Evolutionary conservation across 352 stramenopile genomes (phyloP), one percentile per base, ranked within the genome.

Genomic region (Globisporangium splendens): DNA sequence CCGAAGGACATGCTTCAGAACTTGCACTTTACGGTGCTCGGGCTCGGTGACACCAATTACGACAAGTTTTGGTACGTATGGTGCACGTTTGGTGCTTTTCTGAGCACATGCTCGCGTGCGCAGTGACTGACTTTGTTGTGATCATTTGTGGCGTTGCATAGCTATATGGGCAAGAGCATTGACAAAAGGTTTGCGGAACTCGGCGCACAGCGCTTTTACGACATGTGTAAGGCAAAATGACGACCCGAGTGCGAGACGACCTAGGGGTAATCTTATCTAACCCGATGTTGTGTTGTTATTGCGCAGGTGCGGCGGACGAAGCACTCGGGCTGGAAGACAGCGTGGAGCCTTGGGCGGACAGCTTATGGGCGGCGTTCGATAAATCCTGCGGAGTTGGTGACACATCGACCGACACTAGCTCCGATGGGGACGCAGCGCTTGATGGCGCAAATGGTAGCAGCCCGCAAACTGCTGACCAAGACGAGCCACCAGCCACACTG

Each of bases 31-130:
- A 83, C 81, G 21, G 90, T 98, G 22, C 79, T 99, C 6, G 96
- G 69, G 8, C 73, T 99, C 7, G 96, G 96, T 22, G 96, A 99
- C 71, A 98, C 95, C 43, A 99, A 99, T 75, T 99, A 99, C 68
- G 92, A 98, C 78, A 86, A 97, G 68, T 98, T 98, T 59, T 98
- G 94, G 77, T 90, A 50, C 56, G 41, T 63, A 18, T 39, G 22
- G 1, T 46, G 21, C n/a, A 8, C 17, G 24, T 18, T 10, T 53
- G 8, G 35, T 52, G 12, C 7, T 4, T 35, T 35, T 35, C 28
- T 35, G 7, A 35, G 28, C 28, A 10, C 28, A 18, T 3, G 22
- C 0, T 35, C 51, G 24, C 47, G 24, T 53, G 11, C 46, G 15
- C 17, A 39, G 12, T 5, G 10, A 17, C 44, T 53, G 33, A 20